Percentiles rank a stretch among this genome's conserved stretches.
Evolutionary conservation across 768 basidiomycete species (phyloP).

Genomic region (Trametes sanguinea): DNA sequence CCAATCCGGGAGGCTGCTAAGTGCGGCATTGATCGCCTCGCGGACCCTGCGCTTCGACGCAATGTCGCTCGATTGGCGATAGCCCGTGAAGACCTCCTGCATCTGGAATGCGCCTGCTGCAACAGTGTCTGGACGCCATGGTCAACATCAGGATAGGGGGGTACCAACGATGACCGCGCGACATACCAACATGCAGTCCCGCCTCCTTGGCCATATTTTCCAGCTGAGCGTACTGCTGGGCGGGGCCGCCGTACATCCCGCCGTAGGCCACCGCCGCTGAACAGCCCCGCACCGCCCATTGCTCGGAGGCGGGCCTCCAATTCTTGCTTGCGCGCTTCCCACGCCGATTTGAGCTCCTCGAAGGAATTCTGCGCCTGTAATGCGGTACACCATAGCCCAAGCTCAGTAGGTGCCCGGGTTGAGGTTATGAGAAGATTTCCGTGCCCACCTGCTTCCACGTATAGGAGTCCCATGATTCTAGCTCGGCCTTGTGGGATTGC

Average conservation of each 20-base stretch:
- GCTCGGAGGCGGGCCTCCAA: constrained; percentile 48
- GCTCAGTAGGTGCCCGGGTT: background rate
- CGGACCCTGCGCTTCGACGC: constrained; percentile 76
- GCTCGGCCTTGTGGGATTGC: constrained; percentile 60
- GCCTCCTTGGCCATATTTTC: constrained; percentile 44
- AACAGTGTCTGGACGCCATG: constrained; percentile 50
- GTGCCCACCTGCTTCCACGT: constrained; percentile 64
- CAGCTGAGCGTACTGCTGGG: constrained; percentile 53
- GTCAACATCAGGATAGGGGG: too few relatives aligned
- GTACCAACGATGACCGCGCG: background rate
- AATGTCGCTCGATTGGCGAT: constrained; percentile 71
- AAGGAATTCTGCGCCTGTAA: constrained; percentile 52
- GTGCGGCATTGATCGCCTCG: constrained; percentile 76
- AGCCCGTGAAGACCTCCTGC: constrained; percentile 70
- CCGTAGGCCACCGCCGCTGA: constrained; percentile 34
- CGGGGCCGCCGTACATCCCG: constrained; percentile 26
- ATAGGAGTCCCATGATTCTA: constrained; percentile 71
- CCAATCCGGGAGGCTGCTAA: constrained; percentile 74
- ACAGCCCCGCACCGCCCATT: constrained; percentile 46
- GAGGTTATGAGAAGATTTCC: background rate
- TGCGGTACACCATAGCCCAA: background rate
- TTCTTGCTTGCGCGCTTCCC: constrained; percentile 62
- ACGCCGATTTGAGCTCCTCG: constrained; percentile 64
- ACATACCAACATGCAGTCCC: constrained; percentile 33
- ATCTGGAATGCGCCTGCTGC: constrained; percentile 76